A percentile compares a stretch with the other conserved stretches of the same genome.
Conservation (phyloP, 2,329 filamentous ascomycete genomes). For the Apiospora aurea region DNA sequence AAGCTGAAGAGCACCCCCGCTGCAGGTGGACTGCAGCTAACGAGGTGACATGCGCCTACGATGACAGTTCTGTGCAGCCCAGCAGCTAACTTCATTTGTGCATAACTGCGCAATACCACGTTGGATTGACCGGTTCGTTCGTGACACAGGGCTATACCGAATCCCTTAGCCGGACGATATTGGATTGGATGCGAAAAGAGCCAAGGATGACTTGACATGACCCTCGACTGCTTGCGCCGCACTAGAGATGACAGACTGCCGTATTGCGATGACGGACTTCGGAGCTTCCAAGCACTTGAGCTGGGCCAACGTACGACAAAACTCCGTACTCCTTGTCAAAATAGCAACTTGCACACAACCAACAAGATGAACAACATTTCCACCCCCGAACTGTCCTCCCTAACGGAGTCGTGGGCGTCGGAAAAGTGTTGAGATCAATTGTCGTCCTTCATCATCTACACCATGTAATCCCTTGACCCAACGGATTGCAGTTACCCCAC, state of each 20-base stretch:
- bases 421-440: neutral
- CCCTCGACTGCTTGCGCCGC: neutral
- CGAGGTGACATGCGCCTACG: constrained; percentile 2
- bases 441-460: neutral
- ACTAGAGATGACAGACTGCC: neutral
- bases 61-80: neutral
- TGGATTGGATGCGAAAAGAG: neutral
- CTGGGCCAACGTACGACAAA: neutral
- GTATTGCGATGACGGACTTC: neutral
- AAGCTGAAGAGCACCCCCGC: neutral
- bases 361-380: neutral
- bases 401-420: neutral
- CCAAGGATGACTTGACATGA: neutral
- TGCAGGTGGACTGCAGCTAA: constrained; percentile 1
- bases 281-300: neutral
- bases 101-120: neutral
- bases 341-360: neutral
- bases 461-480: neutral
- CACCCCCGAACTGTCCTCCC: neutral
- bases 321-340: neutral
- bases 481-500: neutral
- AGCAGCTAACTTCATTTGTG: neutral
- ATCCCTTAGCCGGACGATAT: neutral
- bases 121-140: neutral
- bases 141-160: neutral